These are phyloP conservation scores for Eucalyptus curtisii DNA, from an alignment of 345 rosid species.

Conservation along the genomic window DNA sequence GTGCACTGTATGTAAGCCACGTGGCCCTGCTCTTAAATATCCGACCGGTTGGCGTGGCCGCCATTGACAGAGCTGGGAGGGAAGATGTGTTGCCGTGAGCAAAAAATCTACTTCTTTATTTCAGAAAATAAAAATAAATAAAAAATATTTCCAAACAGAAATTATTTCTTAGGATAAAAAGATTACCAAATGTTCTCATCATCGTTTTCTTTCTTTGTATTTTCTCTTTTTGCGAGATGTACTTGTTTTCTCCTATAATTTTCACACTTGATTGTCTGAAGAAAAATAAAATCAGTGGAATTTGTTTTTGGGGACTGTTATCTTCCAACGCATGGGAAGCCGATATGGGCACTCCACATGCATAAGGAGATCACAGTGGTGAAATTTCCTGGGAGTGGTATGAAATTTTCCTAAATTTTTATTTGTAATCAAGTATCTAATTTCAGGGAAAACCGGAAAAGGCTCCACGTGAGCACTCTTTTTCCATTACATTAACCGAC, in stretches of 20 bases:
- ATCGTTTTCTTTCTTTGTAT: too few species aligned
- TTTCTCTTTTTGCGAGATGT: neutral
- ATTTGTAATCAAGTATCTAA: neutral
- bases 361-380: neutral
- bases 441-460: neutral
- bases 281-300: neutral
- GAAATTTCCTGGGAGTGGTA: neutral
- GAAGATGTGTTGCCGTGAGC: neutral
- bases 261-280: neutral
- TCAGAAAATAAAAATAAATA: too few species aligned
- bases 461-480: neutral
- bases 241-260: neutral
- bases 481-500: neutral
- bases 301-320: neutral
- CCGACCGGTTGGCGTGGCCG: neutral
- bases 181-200: accelerated
- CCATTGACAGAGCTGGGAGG: neutral
- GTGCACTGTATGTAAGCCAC: neutral
- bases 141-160: too few species aligned
- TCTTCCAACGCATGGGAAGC: neutral
- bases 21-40: neutral
- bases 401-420: neutral
- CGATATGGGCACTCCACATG: neutral
- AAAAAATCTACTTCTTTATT: too few species aligned
- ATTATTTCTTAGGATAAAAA: too few species aligned